A percentile compares a stretch with the other conserved stretches of the same genome.
Evolutionary conservation across 1,139 yeast species (phyloP).

Genomic region (Diutina siamensis): DNA sequence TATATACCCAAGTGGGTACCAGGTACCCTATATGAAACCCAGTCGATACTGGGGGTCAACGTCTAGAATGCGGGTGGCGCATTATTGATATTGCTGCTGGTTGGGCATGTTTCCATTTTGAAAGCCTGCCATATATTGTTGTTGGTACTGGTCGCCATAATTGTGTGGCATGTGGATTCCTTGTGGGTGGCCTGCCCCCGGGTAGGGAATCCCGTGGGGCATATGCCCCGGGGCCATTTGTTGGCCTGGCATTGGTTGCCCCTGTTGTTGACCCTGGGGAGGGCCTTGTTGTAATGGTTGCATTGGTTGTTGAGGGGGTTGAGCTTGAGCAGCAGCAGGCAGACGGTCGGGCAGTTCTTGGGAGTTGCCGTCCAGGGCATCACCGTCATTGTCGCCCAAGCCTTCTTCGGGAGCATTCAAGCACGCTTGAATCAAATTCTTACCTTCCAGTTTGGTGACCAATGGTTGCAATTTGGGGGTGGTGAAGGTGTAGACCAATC

Average conservation of each 20-base stretch:
- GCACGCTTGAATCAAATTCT: slow-evolving; percentile 92
- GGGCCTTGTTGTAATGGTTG: slow-evolving; percentile 14
- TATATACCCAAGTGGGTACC: background rate
- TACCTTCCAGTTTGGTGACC: slow-evolving; percentile 95
- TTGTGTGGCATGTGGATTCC: slow-evolving; percentile 31
- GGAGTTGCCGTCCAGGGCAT: slow-evolving; percentile 42
- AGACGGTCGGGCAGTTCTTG: slow-evolving; percentile 31
- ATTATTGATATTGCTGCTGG: slow-evolving; percentile 29
- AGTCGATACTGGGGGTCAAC: no score
- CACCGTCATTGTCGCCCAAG: slow-evolving; percentile 49
- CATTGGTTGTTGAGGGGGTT: slow-evolving; percentile 20
- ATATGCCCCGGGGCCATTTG: slow-evolving; percentile 40
- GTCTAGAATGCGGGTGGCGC: no score
- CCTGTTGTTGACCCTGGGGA: slow-evolving; percentile 15
- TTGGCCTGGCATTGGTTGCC: slow-evolving; percentile 13
- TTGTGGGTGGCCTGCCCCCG: slow-evolving; percentile 27
- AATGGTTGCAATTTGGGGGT: slow-evolving; percentile 97
- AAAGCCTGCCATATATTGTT: slow-evolving; percentile 3
- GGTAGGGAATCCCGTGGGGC: slow-evolving; percentile 35
- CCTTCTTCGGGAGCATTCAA: slow-evolving; percentile 82
- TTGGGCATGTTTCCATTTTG: slow-evolving; percentile 30
- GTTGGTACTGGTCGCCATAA: slow-evolving; percentile 30
- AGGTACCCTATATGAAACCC: no score
- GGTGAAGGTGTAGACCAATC: slow-evolving; percentile 95
- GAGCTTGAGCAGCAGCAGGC: slow-evolving; percentile 22